phyloP scores from a whole-genome alignment of 768 basidiomycete species.

The Collybia sordida region DNA sequence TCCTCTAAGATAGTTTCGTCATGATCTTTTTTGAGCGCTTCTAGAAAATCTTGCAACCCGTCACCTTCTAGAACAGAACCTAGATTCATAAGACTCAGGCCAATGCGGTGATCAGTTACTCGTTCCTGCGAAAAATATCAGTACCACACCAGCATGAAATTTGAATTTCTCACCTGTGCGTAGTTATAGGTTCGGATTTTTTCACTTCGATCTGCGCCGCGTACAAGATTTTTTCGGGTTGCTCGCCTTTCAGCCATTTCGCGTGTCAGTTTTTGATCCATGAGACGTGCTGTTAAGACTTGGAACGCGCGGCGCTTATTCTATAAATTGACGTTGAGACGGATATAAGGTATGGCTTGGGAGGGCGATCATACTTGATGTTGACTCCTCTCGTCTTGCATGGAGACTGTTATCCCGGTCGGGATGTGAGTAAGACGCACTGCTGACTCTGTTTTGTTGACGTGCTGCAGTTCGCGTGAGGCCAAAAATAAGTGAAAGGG shows the following conservation, averaged over 20 bases:
- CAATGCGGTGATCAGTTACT: constrained; percentile 90
- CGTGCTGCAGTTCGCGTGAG: constrained; percentile 58
- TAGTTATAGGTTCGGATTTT: constrained; percentile 97
- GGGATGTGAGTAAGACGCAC: constrained; percentile 92
- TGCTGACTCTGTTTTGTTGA: constrained; percentile 98
- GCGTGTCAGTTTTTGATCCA: constrained; percentile 73
- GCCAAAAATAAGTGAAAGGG: background rate
- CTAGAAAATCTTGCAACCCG: constrained; percentile 55
- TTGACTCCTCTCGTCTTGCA: constrained; percentile 97
- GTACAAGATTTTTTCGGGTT: constrained; percentile 70
- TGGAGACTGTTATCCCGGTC: constrained; percentile 91
- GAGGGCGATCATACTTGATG: constrained; percentile 63
- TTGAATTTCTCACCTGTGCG: constrained; percentile 58
- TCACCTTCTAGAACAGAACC: constrained; percentile 66
- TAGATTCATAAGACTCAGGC: constrained; percentile 70
- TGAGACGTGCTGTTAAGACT: constrained; percentile 80
- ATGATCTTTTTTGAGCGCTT: constrained; percentile 55
- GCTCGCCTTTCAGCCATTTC: constrained; percentile 73
- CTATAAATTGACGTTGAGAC: constrained; percentile 34
- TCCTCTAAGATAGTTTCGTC: constrained; percentile 58
- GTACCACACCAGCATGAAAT: background rate
- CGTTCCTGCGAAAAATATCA: constrained; percentile 57
- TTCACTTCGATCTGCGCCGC: constrained; percentile 84
- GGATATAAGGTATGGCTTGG: background rate
- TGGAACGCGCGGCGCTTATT: constrained; percentile 93